Evolutionary conservation across 1,139 yeast genomes (phyloP).

Genomic region (Suhomyces bribrorum): DNA sequence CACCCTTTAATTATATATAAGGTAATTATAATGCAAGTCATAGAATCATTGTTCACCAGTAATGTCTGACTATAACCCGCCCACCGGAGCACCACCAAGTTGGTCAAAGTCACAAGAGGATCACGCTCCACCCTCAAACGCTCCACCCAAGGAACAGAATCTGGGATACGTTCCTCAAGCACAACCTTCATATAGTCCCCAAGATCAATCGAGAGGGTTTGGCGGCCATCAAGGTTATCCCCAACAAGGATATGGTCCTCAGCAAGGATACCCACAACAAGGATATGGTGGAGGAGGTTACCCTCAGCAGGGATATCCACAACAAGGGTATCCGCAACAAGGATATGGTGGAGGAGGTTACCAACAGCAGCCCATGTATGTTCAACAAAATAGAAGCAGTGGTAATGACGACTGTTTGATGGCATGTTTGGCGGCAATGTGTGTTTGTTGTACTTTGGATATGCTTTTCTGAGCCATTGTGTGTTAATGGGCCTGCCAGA

Average conservation of each 20-base stretch:
- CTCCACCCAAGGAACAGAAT: slow-evolving; percentile 22
- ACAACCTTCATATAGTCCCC: slow-evolving; percentile 35
- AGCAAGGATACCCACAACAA: slow-evolving; percentile 20
- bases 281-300: slow-evolving; percentile 22
- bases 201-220: slow-evolving; percentile 35
- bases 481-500: too few relatives aligned
- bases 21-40: too few relatives aligned
- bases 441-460: slow-evolving; percentile 75
- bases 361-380: slow-evolving; percentile 66
- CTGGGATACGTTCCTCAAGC: slow-evolving; percentile 36
- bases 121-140: slow-evolving; percentile 20
- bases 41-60: neutral
- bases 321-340: slow-evolving; percentile 25
- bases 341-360: slow-evolving; percentile 28
- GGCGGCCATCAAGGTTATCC: slow-evolving; percentile 38
- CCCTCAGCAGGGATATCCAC: slow-evolving; percentile 22
- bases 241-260: slow-evolving; percentile 15
- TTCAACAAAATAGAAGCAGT: slow-evolving; percentile 53
- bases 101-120: slow-evolving; percentile 29
- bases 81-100: slow-evolving; percentile 51
- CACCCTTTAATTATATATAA: neutral
- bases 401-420: slow-evolving; percentile 52
- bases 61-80: slow-evolving; percentile 31
- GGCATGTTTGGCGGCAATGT: slow-evolving; percentile 72
- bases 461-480: slow-evolving; percentile 64